Base-by-base conservation (phyloP, 2,329 filamentous ascomycete species). In the Cladosporium oxysporum region DNA sequence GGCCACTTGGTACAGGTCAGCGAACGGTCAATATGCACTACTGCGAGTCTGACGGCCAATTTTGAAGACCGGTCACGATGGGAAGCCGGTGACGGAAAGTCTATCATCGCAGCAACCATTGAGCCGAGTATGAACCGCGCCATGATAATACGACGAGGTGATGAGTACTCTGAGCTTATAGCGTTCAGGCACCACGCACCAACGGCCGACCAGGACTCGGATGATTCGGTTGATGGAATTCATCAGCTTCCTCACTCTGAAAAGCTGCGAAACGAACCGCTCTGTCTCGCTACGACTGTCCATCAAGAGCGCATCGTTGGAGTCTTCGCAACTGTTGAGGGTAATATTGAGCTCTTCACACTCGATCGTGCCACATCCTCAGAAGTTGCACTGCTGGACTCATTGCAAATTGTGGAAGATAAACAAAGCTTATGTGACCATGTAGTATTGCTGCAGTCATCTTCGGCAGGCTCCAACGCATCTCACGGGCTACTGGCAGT, bases 1-100 rank as follows among this genome's bases (percentile, higher is more conserved):
- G 65, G 68, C 11, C 69, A 68, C 10, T 61, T 77, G 7, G 52
- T 76, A 2, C 76, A 78, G 61, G 69, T 76, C 12, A 76, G 74
- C 1, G 66, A 69, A 16, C 55, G 50, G 10, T 65, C 64, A 5
- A 66, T 77, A 11, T 69, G 66, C 47, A 67, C 71, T 1, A 71
- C 71, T 11, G 62, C 65, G 8, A 67, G 66, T 16, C 26, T 73
- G 21, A 61, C 66, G 6, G 66, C 65, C 14, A 73, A 74, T 58
- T 76, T 75, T 49, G 74, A 76, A 67, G 71, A 74, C 61, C 71
- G 67, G 10, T 60, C 60, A 21, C 67, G 58, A 31, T 66, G 60
- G 21, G 62, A 31, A 0, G 67, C 66, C 50, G 62, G 59, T 7
- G 65, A 67, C 1, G 69, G 66, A 3, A 37, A 53, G 2, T 58